Evolutionary conservation across 2,329 filamentous ascomycete species (phyloP).

Genomic region (Penicillium fuscoglaucum): DNA sequence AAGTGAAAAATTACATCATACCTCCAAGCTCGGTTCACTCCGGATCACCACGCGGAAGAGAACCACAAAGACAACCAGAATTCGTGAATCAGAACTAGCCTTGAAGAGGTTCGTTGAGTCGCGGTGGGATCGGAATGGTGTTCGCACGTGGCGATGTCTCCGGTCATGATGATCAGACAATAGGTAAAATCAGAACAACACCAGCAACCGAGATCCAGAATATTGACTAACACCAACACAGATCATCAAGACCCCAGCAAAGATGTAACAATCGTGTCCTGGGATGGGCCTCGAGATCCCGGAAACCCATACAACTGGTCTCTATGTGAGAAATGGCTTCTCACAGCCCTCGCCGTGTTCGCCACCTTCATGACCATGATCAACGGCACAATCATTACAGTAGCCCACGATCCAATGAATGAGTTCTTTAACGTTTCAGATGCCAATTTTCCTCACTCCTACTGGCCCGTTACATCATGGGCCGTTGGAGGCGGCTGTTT

Average conservation of each 20-base stretch:
- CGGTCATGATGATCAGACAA: constrained; percentile 20
- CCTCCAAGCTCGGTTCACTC: background rate
- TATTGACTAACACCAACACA: constrained; percentile 14
- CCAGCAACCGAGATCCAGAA: background rate
- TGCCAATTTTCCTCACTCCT: constrained; percentile 32
- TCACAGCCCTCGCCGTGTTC: constrained; percentile 30
- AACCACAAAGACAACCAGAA: background rate
- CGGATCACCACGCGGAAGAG: background rate
- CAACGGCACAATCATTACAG: constrained; percentile 44
- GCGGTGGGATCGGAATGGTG: constrained; percentile 16
- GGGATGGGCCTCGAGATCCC: constrained; percentile 36
- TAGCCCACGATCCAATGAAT: constrained; percentile 40
- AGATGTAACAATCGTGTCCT: constrained; percentile 25
- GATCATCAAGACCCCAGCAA: constrained; percentile 20
- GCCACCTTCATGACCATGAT: constrained; percentile 37
- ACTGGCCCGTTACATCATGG: constrained; percentile 38
- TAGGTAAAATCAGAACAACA: constrained; percentile 14
- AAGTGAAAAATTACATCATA: constrained; percentile 19
- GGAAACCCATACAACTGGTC: constrained; percentile 44
- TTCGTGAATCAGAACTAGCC: too few species aligned
- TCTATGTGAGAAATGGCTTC: constrained; percentile 37
- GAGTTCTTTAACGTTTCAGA: constrained; percentile 34
- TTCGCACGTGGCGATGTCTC: constrained; percentile 26
- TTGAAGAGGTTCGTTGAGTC: background rate
- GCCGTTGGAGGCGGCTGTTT: constrained; percentile 31